phyloP scores from a whole-genome alignment of 163 green algal species.

The Chlamydomonas reinhardtii region DNA sequence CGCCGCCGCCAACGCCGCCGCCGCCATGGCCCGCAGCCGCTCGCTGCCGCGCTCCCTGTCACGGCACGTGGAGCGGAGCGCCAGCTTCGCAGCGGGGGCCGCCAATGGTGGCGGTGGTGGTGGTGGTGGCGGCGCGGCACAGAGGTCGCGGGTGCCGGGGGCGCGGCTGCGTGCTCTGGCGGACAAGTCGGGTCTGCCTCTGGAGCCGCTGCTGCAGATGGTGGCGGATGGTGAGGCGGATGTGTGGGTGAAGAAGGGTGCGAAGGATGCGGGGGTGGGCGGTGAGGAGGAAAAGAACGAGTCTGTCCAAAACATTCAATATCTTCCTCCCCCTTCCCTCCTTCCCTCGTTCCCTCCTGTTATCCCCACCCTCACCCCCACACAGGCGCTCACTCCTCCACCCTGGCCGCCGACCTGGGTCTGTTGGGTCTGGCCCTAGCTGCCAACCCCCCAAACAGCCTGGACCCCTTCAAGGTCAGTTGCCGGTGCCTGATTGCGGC shows the following conservation, averaged over 20 bases:
- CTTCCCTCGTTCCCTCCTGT: not conserved
- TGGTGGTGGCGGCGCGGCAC: not conserved
- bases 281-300: too few relatives aligned
- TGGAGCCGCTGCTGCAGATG: conserved; percentile 42
- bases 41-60: not conserved
- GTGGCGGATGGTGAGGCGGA: conserved; percentile 15
- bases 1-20: too few relatives aligned
- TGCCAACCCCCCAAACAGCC: not conserved
- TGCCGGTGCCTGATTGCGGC: too few relatives aligned
- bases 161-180: conserved; percentile 9
- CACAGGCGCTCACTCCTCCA: not conserved
- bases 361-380: not conserved
- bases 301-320: too few relatives aligned
- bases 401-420: conserved; percentile 2
- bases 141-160: not conserved
- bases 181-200: conserved; percentile 12
- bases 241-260: too few relatives aligned
- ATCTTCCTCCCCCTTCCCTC: not conserved
- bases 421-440: not conserved
- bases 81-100: not conserved
- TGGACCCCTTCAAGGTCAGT: conserved; percentile 12
- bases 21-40: not conserved
- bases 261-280: too few relatives aligned
- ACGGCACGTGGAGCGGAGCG: not conserved
- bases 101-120: not conserved